Percentiles rank a stretch among this genome's conserved stretches.
Conservation (phyloP, 495 filamentous ascomycete genomes). For the Tuber aestivum region DNA sequence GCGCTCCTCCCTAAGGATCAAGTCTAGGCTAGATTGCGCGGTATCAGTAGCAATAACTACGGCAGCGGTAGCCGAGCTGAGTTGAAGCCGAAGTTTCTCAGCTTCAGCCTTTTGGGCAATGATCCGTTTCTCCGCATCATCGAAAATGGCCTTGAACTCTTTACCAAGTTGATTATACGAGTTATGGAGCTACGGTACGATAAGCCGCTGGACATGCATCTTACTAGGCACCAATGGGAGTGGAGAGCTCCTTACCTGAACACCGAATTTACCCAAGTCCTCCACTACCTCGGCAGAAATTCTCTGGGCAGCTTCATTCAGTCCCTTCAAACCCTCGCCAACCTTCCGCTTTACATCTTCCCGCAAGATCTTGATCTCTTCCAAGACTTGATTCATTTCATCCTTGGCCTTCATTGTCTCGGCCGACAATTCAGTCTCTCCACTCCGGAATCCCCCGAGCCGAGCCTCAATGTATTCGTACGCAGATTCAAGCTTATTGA, state of each 20-base stretch:
- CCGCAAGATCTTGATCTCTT: slow-evolving; percentile 81
- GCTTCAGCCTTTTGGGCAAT: slow-evolving; percentile 73
- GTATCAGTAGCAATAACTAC: slow-evolving; percentile 60
- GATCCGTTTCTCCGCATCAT: slow-evolving; percentile 65
- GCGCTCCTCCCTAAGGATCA: slow-evolving; percentile 68
- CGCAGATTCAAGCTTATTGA: slow-evolving; percentile 59
- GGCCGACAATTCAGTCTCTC: slow-evolving; percentile 59
- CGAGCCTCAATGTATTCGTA: slow-evolving; percentile 64
- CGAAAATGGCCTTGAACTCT: slow-evolving; percentile 80
- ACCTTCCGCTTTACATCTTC: slow-evolving; percentile 81
- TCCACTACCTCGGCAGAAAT: slow-evolving; percentile 88
- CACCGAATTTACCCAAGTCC: slow-evolving; percentile 75
- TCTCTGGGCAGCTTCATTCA: slow-evolving; percentile 75
- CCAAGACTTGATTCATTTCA: slow-evolving; percentile 83
- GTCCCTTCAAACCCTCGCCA: slow-evolving; percentile 74
- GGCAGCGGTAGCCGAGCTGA: slow-evolving; percentile 60
- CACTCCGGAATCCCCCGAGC: slow-evolving; percentile 57
- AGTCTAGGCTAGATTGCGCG: slow-evolving; percentile 62
- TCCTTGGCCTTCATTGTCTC: slow-evolving; percentile 68
- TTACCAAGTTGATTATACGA: slow-evolving; percentile 86
- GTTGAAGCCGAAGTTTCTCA: slow-evolving; percentile 60
- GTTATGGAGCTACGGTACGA: slow-evolving; percentile 55
- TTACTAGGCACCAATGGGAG: neutral
- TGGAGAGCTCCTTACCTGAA: slow-evolving; percentile 49
- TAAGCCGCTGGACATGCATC: slow-evolving; percentile 6